These are phyloP conservation scores for Lathyrus aphaca DNA, from an alignment of 306 rosid species.

Conservation along the genomic window DNA sequence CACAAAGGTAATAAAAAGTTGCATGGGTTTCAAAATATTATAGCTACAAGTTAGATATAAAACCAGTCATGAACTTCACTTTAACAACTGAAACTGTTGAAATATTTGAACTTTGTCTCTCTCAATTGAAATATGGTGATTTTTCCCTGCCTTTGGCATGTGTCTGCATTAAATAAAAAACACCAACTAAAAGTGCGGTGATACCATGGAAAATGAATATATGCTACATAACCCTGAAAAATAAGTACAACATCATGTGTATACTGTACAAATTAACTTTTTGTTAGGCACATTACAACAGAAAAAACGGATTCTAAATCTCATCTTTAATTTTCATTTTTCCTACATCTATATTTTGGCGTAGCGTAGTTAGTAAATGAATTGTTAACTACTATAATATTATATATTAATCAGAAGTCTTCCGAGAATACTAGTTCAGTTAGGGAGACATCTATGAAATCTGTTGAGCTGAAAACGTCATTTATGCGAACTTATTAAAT, in stretches of 20 bases:
- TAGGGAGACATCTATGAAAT: neutral
- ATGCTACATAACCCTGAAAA: neutral
- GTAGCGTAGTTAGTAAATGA: slow-evolving; percentile 8
- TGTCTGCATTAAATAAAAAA: too few relatives aligned
- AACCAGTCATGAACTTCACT: too few relatives aligned
- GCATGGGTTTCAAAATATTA: too few relatives aligned
- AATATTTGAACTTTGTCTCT: too few relatives aligned
- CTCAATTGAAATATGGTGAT: too few relatives aligned
- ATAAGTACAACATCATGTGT: slow-evolving; percentile 13
- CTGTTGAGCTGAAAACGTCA: neutral
- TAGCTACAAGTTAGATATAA: too few relatives aligned
- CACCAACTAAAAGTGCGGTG: too few relatives aligned
- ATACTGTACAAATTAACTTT: neutral
- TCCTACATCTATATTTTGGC: neutral
- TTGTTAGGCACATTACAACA: neutral
- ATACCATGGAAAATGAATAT: too few relatives aligned
- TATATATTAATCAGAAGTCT: slow-evolving; percentile 9
- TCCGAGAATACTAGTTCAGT: slow-evolving; percentile 9
- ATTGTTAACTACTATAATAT: slow-evolving; percentile 7
- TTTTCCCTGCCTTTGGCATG: too few relatives aligned
- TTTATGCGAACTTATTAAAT: neutral
- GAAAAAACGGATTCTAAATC: slow-evolving; percentile 9
- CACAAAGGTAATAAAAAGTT: slow-evolving; percentile 18
- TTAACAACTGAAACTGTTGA: too few relatives aligned
- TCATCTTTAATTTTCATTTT: neutral